Conservation (phyloP, 768 basidiomycete genomes). For the Suillus tomentosus region DNA sequence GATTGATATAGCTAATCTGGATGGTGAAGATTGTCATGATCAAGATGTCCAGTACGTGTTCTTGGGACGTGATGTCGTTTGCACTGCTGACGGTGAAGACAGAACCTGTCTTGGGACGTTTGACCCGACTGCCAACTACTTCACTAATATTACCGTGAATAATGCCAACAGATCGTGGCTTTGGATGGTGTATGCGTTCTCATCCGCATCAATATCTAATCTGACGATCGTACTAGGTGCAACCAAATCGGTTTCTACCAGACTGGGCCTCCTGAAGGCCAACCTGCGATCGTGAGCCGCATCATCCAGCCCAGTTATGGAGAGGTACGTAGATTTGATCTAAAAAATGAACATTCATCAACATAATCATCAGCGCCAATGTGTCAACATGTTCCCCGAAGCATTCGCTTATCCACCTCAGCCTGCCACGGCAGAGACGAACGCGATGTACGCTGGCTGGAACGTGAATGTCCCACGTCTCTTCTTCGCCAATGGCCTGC, state of each 20-base stretch:
- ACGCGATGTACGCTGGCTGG: constrained; percentile 65
- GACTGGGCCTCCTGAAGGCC: constrained; percentile 38
- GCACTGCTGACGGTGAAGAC: constrained; percentile 38
- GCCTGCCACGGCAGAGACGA: constrained; percentile 45
- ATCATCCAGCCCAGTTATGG: constrained; percentile 32
- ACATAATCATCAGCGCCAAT: constrained; percentile 53
- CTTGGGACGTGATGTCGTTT: neutral
- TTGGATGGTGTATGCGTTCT: constrained; percentile 60
- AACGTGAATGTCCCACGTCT: constrained; percentile 54
- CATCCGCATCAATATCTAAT: neutral
- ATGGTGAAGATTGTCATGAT: constrained; percentile 51
- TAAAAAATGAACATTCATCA: neutral
- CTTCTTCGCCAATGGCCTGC: constrained; percentile 70
- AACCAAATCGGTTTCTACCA: constrained; percentile 64
- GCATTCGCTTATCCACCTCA: constrained; percentile 51
- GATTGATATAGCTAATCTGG: neutral
- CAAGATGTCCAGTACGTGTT: constrained; percentile 47
- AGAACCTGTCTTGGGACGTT: constrained; percentile 45
- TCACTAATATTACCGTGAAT: constrained; percentile 56
- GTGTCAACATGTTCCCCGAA: constrained; percentile 64
- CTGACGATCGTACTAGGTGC: constrained; percentile 44
- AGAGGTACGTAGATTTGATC: constrained; percentile 23
- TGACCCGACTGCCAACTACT: constrained; percentile 40
- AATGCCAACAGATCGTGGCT: constrained; percentile 64
- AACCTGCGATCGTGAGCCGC: constrained; percentile 37